Evolutionary conservation across 83 land plant species (phyloP), one percentile per base, ranked within the genome.

Genomic region (Diphasiastrum complanatum): DNA sequence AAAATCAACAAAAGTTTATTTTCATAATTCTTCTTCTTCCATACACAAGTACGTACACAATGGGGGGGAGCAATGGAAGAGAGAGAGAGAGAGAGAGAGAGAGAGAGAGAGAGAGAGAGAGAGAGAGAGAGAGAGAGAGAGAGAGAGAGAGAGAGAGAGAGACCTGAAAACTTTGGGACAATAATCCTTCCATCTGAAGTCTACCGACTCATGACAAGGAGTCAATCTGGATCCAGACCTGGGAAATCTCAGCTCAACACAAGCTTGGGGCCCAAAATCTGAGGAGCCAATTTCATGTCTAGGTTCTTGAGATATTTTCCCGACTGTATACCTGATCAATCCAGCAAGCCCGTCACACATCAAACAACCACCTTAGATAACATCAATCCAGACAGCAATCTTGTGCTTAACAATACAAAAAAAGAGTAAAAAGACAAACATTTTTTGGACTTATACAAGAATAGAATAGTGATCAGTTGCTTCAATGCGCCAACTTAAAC

Each of bases 111-210:
- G n/a, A n/a, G n/a, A n/a, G n/a, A n/a, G n/a, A n/a, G n/a, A n/a
- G n/a, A n/a, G n/a, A n/a, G n/a, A n/a, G n/a, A n/a, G n/a, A n/a
- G n/a, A n/a, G n/a, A n/a, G n/a, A n/a, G n/a, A n/a, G n/a, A n/a
- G n/a, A n/a, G n/a, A n/a, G n/a, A n/a, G n/a, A n/a, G n/a, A n/a
- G 33, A 33, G 67, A 2, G 36, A 35, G 57, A 34, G 26, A 67
- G 49, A 85, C 90, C 87, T 79, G 57, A 85, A 85, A 29, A 85
- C 90, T 69, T 72, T 41, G 1, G 90, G 90, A 69, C 90, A 85
- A 40, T 85, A 85, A 45, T 85, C 90, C 51, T 85, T 85, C 90
- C 90, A 85, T 29, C 76, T 41, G 25, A 85, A 85, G 38, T 85
- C 90, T 28, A 47, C 58, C 0, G 90, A 83, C 18, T 77, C 79